Evolutionary conservation across 768 basidiomycete genomes (phyloP).

Genomic region (Kwoniella bestiolae): DNA sequence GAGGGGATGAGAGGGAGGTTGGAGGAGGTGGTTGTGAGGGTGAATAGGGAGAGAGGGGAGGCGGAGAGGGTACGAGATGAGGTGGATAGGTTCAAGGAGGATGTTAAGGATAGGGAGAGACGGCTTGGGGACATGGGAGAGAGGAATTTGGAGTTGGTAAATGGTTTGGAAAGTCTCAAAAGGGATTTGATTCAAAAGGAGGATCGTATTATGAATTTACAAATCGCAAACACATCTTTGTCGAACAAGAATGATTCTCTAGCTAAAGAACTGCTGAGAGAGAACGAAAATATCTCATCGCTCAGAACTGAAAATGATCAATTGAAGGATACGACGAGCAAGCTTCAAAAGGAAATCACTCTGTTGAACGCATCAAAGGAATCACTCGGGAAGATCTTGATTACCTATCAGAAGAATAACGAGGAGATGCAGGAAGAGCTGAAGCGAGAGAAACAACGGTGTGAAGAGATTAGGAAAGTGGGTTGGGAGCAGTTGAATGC

Average conservation of each 20-base stretch:
- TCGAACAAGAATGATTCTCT: not conserved
- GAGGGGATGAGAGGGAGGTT: not conserved
- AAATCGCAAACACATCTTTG: no score
- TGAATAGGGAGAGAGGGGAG: not conserved
- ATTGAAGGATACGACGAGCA: not conserved
- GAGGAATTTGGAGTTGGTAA: no score
- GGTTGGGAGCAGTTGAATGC: slow-evolving; percentile 1
- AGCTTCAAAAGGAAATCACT: not conserved
- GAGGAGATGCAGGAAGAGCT: not conserved
- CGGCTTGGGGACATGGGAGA: no score
- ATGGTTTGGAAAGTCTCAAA: no score
- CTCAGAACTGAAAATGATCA: not conserved
- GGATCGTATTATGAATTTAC: no score
- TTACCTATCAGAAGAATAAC: not conserved
- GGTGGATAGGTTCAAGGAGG: no score
- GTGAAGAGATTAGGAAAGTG: not conserved
- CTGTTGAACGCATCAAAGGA: not conserved
- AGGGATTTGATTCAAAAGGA: no score
- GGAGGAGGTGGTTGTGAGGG: not conserved
- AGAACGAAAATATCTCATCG: not conserved
- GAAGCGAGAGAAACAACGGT: not conserved
- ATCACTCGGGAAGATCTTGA: not conserved
- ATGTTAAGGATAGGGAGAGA: no score
- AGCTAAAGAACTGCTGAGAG: not conserved
- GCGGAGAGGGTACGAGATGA: not conserved